A percentile compares a stretch with the other conserved stretches of the same genome.
phyloP scores from a whole-genome alignment of 2,329 filamentous ascomycete species.

The Ceratocystiopsis sp. region DNA sequence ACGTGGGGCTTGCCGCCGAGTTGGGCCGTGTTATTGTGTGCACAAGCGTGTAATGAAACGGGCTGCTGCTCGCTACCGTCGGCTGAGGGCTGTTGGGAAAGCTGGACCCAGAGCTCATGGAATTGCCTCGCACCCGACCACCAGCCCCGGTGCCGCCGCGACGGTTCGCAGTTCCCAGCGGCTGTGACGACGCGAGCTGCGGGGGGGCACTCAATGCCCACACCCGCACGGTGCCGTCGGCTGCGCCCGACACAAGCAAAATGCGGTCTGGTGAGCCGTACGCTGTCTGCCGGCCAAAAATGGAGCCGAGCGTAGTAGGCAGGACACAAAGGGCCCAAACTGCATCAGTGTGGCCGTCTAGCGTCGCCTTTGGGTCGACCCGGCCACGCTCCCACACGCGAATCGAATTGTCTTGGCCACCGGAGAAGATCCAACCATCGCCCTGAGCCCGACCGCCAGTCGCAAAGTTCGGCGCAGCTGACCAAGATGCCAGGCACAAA shows the following conservation, averaged over 20 bases:
- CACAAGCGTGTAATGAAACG: conserved; percentile 75
- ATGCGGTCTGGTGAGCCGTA: conserved; percentile 75
- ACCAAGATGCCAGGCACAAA: conserved; percentile 72
- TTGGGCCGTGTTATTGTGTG: conserved; percentile 66
- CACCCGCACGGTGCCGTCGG: conserved; percentile 79
- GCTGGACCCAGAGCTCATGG: conserved; percentile 83
- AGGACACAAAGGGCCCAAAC: conserved; percentile 93
- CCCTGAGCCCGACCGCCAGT: conserved; percentile 76
- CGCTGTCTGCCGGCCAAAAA: conserved; percentile 60
- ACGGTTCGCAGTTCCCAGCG: conserved; percentile 29
- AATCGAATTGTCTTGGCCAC: conserved; percentile 83
- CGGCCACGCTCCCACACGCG: conserved; percentile 90
- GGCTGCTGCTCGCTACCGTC: conserved; percentile 65
- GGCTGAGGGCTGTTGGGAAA: conserved; percentile 85
- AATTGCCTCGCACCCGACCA: conserved; percentile 73
- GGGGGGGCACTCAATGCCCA: conserved; percentile 91
- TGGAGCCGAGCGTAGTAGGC: conserved; percentile 60
- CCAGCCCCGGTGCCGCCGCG: conserved; percentile 41
- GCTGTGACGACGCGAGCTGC: conserved; percentile 65
- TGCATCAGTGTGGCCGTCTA: conserved; percentile 88
- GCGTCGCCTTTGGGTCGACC: conserved; percentile 84
- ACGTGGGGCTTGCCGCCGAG: conserved; percentile 61
- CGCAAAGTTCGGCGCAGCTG: conserved; percentile 72
- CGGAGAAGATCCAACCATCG: conserved; percentile 97
- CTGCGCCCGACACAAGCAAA: conserved; percentile 75